Evolutionary conservation across 495 filamentous ascomycete species (phyloP).

Genomic region (Poronia punctata): DNA sequence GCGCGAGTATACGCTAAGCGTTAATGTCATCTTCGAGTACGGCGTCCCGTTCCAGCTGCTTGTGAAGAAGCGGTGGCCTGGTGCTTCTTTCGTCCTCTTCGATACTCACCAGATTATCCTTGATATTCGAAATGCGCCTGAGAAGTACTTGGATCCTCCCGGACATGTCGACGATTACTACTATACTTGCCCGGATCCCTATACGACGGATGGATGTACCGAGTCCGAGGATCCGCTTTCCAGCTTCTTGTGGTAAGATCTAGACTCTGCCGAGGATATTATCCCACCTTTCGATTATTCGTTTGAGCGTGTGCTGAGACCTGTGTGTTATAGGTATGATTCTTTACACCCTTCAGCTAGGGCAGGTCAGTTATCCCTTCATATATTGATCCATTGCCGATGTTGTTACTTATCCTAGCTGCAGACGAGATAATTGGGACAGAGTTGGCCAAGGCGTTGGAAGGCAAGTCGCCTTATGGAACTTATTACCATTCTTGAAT

Average conservation of each 20-base stretch:
- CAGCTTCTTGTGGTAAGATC: slow-evolving; percentile 41
- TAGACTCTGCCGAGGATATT: too few species aligned
- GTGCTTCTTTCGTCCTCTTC: slow-evolving; percentile 55
- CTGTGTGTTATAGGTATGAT: slow-evolving; percentile 46
- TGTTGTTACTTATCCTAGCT: slow-evolving; percentile 37
- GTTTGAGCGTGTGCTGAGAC: too few species aligned
- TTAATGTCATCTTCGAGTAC: slow-evolving; percentile 57
- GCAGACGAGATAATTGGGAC: slow-evolving; percentile 43
- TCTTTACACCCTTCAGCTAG: slow-evolving; percentile 61
- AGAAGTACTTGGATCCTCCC: slow-evolving; percentile 52
- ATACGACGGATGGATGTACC: slow-evolving; percentile 25
- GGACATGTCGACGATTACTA: slow-evolving; percentile 56
- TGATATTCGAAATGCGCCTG: slow-evolving; percentile 56
- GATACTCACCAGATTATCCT: slow-evolving; percentile 56
- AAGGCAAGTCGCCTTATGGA: slow-evolving; percentile 51
- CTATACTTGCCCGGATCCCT: slow-evolving; percentile 40
- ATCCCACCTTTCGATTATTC: slow-evolving; percentile 11
- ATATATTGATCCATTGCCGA: slow-evolving; percentile 25
- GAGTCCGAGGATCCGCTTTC: slow-evolving; percentile 21
- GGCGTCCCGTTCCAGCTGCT: slow-evolving; percentile 49
- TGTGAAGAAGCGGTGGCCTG: slow-evolving; percentile 49
- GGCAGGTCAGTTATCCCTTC: slow-evolving; percentile 40
- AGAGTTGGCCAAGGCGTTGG: slow-evolving; percentile 54
- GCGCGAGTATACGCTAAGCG: slow-evolving; percentile 49
- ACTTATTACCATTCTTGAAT: slow-evolving; percentile 19